Percentiles rank a stretch among this genome's conserved stretches.
Conservation (phyloP, 2,329 filamentous ascomycete genomes). For the Karstenula rhodostoma region DNA sequence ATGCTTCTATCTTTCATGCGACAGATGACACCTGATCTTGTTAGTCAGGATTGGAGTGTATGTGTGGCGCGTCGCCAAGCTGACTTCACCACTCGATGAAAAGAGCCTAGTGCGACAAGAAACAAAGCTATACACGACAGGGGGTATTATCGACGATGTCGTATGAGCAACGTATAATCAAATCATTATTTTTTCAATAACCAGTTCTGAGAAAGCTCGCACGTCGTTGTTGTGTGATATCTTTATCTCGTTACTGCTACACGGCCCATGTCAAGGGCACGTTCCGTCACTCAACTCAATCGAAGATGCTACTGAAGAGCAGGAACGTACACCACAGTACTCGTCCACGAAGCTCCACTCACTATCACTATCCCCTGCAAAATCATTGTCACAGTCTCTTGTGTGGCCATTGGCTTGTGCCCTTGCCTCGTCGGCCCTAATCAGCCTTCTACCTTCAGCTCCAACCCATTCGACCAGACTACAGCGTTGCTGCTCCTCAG, state of each 20-base stretch:
- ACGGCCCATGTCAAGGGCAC: too few relatives aligned
- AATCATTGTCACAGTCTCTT: not conserved
- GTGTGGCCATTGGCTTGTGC: not conserved
- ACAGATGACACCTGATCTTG: not conserved
- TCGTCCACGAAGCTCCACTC: conserved; percentile 4
- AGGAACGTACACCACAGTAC: not conserved
- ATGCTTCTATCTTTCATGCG: not conserved
- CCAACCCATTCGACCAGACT: conserved; percentile 13
- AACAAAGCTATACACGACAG: not conserved
- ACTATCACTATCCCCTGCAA: not conserved
- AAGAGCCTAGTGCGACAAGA: not conserved
- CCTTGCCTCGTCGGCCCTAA: not conserved
- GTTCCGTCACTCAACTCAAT: not conserved
- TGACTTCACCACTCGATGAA: conserved; percentile 3
- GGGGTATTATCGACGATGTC: not conserved
- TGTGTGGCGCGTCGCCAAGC: not conserved
- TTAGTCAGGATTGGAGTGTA: not conserved
- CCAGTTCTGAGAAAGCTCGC: not conserved
- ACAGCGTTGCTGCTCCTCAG: conserved; percentile 11
- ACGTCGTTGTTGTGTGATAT: not conserved
- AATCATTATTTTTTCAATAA: not conserved
- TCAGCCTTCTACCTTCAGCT: conserved; percentile 1
- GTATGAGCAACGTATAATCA: not conserved
- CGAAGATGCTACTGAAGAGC: not conserved
- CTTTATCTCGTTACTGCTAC: not conserved